Base-by-base conservation (phyloP, 495 filamentous ascomycete species). In the Stereocaulon alpinum region DNA sequence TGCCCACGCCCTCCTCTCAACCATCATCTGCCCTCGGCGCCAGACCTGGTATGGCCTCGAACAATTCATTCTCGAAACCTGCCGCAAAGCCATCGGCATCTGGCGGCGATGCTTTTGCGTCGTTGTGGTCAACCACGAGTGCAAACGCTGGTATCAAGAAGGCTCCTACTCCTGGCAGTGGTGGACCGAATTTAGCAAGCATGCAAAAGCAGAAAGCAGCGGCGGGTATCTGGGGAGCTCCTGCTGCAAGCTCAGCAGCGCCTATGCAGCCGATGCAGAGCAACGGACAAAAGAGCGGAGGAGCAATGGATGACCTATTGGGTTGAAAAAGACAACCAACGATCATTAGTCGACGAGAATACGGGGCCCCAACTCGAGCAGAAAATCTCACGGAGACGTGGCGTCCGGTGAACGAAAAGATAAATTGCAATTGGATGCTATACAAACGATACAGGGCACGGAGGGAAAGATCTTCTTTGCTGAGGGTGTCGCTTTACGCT, bases 171-270 rank as follows among this genome's bases (percentile, higher is more conserved):
- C 74, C 74, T 5, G 71, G 80, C 1, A 82, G 78, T 59, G 87
- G 87, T 61, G 86, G 89, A 9, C 82, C 82, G 48, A 87, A 84
- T 61, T 76, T 98, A 63, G 90, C 89, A 22, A 88, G 91, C 68
- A 86, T 98, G 75, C 92, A 90, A 45, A 95, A 95, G 76, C 88
- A 96, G 71, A 96, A 95, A 76, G 89, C 89, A 42, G 91, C 84
- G 69, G 89, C 89, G 2, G 91, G 91, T 2, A 88, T 98, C 64
- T 98, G 94, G 91, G 93, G 93, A 11, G 79, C 85, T 7, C 76
- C 80, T 5, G 74, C 82, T 40, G 64, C 77, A 44, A 65, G 76
- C 4, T 70, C 73, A 7, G 66, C 76, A 30, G 42, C 70, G 37
- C 65, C 69, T 55, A 70, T 70, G 65, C 70, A 70, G 64, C 66